These are phyloP conservation scores for Lolium perenne DNA, from an alignment of 176 grass and related monocot species.

Conservation along the genomic window DNA sequence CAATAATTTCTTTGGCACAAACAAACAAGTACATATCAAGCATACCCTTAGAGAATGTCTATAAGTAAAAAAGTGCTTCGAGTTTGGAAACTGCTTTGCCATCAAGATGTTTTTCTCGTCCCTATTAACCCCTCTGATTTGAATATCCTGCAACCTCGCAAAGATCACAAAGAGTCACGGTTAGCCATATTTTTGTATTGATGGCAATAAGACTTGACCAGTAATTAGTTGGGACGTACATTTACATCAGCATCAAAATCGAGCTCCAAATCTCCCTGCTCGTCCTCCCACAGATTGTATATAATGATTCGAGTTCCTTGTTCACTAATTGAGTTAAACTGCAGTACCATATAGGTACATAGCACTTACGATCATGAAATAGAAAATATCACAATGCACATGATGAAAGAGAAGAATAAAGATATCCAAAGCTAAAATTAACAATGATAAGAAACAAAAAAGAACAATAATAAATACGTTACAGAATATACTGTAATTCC, in stretches of 20 bases:
- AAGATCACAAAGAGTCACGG: slow-evolving; percentile 40
- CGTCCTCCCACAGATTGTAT: slow-evolving; percentile 99
- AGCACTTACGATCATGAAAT: slow-evolving; percentile 7
- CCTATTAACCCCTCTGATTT: slow-evolving; percentile 86
- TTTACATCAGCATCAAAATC: slow-evolving; percentile 86
- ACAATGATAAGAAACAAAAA: not conserved
- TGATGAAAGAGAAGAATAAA: not conserved
- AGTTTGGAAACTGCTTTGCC: slow-evolving; percentile 89
- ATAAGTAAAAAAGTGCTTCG: slow-evolving; percentile 87
- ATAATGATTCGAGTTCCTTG: slow-evolving; percentile 92
- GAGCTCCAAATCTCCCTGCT: slow-evolving; percentile 84
- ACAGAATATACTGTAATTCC: not conserved
- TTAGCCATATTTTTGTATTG: slow-evolving; percentile 10
- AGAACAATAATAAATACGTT: not conserved
- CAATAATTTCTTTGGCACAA: not conserved
- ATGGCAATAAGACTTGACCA: not conserved
- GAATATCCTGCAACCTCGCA: slow-evolving; percentile 82
- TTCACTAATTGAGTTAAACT: slow-evolving; percentile 82
- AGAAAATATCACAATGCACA: slow-evolving; percentile 37
- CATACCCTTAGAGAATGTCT: slow-evolving; percentile 90
- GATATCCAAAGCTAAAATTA: not conserved
- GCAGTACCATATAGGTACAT: slow-evolving; percentile 42
- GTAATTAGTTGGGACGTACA: slow-evolving; percentile 53
- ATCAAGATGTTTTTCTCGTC: slow-evolving; percentile 92
- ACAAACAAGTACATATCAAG: not conserved